A percentile compares a stretch with the other conserved stretches of the same genome.
phyloP scores from a whole-genome alignment of 2,329 filamentous ascomycete genomes.

The Seiridium unicorne region DNA sequence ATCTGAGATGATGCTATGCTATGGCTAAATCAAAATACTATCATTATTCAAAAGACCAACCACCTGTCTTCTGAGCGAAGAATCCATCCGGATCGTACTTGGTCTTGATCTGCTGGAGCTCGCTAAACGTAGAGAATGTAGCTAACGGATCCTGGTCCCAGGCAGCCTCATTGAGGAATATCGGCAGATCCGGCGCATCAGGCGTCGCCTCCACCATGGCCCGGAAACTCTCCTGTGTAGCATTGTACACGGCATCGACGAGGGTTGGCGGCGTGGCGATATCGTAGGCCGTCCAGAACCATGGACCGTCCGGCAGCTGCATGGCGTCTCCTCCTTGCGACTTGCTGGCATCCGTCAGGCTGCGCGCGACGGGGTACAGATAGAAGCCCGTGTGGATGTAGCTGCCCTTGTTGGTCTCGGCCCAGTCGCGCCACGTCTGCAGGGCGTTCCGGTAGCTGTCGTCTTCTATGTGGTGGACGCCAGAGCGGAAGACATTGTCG shows the following conservation, averaged over 20 bases:
- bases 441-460: constrained; percentile 19
- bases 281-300: constrained; percentile 29
- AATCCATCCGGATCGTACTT: constrained; percentile 34
- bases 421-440: constrained; percentile 26
- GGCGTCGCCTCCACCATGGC: constrained; percentile 25
- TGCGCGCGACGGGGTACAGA: constrained; percentile 26
- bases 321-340: constrained; percentile 29
- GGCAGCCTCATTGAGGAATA: constrained; percentile 27
- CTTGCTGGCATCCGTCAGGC: constrained; percentile 29
- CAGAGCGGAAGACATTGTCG: constrained; percentile 31
- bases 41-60: constrained; percentile 25
- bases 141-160: constrained; percentile 23
- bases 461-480: constrained; percentile 25
- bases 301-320: constrained; percentile 31
- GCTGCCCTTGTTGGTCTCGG: constrained; percentile 25
- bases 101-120: constrained; percentile 34
- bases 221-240: constrained; percentile 26
- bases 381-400: constrained; percentile 23
- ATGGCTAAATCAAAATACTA: no score
- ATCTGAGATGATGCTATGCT: no score
- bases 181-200: constrained; percentile 23
- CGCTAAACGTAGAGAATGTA: constrained; percentile 28
- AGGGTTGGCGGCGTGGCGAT: constrained; percentile 22
- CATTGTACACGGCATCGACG: constrained; percentile 20
- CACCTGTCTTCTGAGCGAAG: constrained; percentile 24